Conservation (phyloP, 2,329 filamentous ascomycete species). For the Conoideocrella luteorostrata region DNA sequence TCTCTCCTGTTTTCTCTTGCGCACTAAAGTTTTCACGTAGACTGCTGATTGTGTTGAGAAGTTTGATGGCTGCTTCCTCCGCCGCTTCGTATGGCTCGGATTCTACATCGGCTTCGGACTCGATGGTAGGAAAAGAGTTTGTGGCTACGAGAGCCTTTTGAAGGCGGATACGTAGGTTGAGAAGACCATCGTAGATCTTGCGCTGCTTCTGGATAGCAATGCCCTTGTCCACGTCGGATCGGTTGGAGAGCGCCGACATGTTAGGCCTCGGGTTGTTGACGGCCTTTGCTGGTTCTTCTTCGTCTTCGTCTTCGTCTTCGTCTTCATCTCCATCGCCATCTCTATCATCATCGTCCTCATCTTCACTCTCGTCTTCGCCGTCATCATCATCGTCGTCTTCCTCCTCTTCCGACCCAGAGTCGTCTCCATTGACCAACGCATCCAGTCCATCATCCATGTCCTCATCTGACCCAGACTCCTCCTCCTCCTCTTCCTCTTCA, state of each 20-base stretch:
- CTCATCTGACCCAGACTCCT: slow-evolving; percentile 29
- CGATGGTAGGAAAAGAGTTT: slow-evolving; percentile 60
- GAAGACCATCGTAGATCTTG: slow-evolving; percentile 76
- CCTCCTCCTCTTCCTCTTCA: slow-evolving; percentile 33
- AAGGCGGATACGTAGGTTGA: slow-evolving; percentile 85
- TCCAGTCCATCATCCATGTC: slow-evolving; percentile 33
- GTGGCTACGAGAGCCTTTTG: slow-evolving; percentile 83
- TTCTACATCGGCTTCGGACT: slow-evolving; percentile 31
- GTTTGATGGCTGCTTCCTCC: slow-evolving; percentile 75
- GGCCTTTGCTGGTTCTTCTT: slow-evolving; percentile 15
- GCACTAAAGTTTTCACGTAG: slow-evolving; percentile 58
- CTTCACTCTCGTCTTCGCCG: slow-evolving; percentile 29
- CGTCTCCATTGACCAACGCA: slow-evolving; percentile 24
- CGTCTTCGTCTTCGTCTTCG: slow-evolving; percentile 24
- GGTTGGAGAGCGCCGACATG: slow-evolving; percentile 23
- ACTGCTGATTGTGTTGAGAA: slow-evolving; percentile 74
- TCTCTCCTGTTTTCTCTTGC: slow-evolving; percentile 45
- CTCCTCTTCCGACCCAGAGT: slow-evolving; percentile 27
- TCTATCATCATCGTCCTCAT: slow-evolving; percentile 28
- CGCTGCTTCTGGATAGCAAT: slow-evolving; percentile 80
- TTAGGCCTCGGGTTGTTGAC: slow-evolving; percentile 26
- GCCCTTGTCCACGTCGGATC: slow-evolving; percentile 71
- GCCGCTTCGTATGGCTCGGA: slow-evolving; percentile 63
- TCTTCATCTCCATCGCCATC: slow-evolving; percentile 26
- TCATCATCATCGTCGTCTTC: slow-evolving; percentile 29